Evolutionary conservation across 1,284 basidiomycete species (phyloP), one percentile per base, ranked within the genome.

Genomic region (Mrakiaceae sp.): DNA sequence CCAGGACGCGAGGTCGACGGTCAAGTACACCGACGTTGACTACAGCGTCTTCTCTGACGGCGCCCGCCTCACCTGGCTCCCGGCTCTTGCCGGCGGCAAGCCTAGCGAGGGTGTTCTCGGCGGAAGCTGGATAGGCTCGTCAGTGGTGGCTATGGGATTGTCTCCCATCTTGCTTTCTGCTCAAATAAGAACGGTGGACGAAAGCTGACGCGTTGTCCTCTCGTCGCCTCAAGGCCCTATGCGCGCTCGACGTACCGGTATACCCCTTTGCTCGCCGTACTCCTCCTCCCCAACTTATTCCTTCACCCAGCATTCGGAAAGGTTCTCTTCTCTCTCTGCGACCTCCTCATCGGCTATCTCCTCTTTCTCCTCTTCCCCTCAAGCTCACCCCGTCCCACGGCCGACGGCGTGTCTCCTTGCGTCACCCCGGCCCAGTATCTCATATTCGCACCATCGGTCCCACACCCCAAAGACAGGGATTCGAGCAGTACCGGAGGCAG

Each of bases 1-100:
- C 83, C 90, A 93, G 68, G 91, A 95, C 71, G 81, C 82, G 3
- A 84, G 79, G 68, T 88, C 87, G 1, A 73, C 84, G n/a, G 83
- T 98, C 46, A 93, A 93, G 73, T 98, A 98, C 75, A 98, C 95
- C 14, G 95, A 99, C 76, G 81, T 98, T 66, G 96, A 99, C 78
- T 98, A 98, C 76, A 82, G 85, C 53, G 95, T 99, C 68, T 96
- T 97, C 79, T 88, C 84, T 64, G 94, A 98, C 74, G 96, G 94
- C 4, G 84, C 90, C 3, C 78, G 78, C 39, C 92, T 88, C 71
- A 90, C 66, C 74, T 77, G 48, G 60, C 69, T 52, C 72, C 75
- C 7, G 66, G 58, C 48, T 27, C 27, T 27, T 27, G 27, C 27
- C 27, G 27, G 27, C 27, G 27, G 27, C 53, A 54, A 84, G 48